Conservation (phyloP, 2,329 filamentous ascomycete genomes). For the Claviceps humidiphila region DNA sequence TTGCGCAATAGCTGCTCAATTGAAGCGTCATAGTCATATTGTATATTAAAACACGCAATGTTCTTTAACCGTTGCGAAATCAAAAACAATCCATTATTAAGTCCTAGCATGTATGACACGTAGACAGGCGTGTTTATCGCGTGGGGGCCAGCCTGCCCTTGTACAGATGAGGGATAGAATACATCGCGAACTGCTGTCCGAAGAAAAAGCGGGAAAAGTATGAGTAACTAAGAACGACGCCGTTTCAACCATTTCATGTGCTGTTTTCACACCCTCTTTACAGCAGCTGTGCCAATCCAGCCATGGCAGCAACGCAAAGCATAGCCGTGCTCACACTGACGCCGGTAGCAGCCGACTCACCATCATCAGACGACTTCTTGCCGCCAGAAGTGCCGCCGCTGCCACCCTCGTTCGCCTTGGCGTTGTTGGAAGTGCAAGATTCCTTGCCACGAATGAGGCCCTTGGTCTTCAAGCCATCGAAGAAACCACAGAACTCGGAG, state of each 20-base stretch:
- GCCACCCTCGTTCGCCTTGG: constrained; percentile 35
- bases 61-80: constrained; percentile 6
- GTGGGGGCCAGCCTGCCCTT: constrained; percentile 13
- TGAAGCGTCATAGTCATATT: too few species aligned
- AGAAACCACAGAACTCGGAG: constrained; percentile 37
- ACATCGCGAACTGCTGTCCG: constrained; percentile 22
- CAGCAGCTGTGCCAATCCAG: constrained; percentile 37
- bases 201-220: constrained; percentile 21
- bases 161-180: constrained; percentile 16
- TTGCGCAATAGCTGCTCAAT: too few species aligned
- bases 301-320: constrained; percentile 33
- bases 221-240: constrained; percentile 22
- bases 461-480: constrained; percentile 27
- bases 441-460: constrained; percentile 29
- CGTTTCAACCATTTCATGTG: constrained; percentile 19
- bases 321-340: constrained; percentile 33
- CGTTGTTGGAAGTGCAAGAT: constrained; percentile 37
- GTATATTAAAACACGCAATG: too few species aligned
- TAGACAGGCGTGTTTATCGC: constrained; percentile 7
- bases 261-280: constrained; percentile 22
- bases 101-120: constrained; percentile 23
- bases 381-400: constrained; percentile 17
- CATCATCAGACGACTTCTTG: constrained; percentile 15
- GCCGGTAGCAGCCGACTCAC: constrained; percentile 30
- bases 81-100: constrained; percentile 32